A percentile compares a stretch with the other conserved stretches of the same genome.
phyloP scores from a whole-genome alignment of 345 rosid genomes.

The Camelina neglecta region DNA sequence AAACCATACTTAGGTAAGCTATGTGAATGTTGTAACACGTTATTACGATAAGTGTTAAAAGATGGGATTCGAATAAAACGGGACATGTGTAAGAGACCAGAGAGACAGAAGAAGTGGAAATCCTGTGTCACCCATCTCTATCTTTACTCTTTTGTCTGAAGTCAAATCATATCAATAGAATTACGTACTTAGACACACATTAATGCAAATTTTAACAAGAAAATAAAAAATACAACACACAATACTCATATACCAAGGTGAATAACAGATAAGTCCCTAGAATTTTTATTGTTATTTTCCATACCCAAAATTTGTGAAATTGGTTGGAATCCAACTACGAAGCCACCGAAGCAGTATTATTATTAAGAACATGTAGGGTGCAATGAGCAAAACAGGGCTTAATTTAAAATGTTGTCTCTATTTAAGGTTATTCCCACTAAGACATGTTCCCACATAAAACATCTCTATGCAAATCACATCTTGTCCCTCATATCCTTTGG shows the following conservation, averaged over 20 bases:
- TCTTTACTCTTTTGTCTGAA: conserved; percentile 40
- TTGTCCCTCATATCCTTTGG: conserved; percentile 18
- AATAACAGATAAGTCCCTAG: neutral
- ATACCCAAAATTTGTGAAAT: conserved; percentile 18
- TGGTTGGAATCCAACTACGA: conserved; percentile 26
- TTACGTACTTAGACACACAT: neutral
- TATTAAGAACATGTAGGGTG: conserved; percentile 26
- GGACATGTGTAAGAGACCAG: conserved; percentile 22
- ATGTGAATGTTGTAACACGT: conserved; percentile 23
- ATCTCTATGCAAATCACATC: conserved; percentile 42
- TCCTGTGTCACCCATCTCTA: conserved; percentile 32
- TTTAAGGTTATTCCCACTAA: conserved; percentile 42
- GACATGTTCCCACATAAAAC: conserved; percentile 47
- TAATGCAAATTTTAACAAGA: conserved; percentile 14
- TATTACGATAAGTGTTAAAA: conserved; percentile 23
- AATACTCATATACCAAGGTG: neutral
- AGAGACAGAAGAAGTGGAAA: conserved; percentile 36
- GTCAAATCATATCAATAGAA: conserved; percentile 37
- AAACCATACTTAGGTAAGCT: neutral
- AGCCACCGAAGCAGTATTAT: conserved; percentile 33
- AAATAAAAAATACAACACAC: neutral
- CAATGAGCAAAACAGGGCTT: conserved; percentile 28
- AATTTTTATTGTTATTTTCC: neutral
- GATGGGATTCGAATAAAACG: conserved; percentile 38
- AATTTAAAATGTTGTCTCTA: conserved; percentile 37